Evolutionary conservation across 2,329 filamentous ascomycete genomes (phyloP), one percentile per base, ranked within the genome.

Genomic region (Nectriaceae sp.): DNA sequence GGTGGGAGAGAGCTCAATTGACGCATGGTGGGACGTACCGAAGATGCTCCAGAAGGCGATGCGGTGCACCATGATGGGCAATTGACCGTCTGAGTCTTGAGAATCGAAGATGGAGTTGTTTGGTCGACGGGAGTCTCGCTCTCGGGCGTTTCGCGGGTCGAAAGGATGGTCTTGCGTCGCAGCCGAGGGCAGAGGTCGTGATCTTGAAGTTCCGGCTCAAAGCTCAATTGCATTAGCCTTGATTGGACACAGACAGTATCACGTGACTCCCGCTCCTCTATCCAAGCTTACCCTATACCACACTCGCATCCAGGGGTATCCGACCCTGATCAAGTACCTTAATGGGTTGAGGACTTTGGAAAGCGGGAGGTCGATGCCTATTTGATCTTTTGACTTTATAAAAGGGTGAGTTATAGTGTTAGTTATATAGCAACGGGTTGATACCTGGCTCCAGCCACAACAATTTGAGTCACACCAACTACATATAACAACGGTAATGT

Each of bases 21-120:
- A 18, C 33, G 33, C 33, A 18, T 36, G 33, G 33, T n/a, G 33
- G 33, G 33, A 18, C 81, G 66, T 84, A 97, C 93, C 93, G 83
- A 97, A 96, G 79, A 88, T 88, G 74, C 82, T 80, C 89, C 89
- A 93, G 80, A 93, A 91, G 70, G 90, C 76, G 70, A 91, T 78
- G 68, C 82, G 79, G 73, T 75, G 72, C 55, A 83, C 79, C 80
- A 84, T 84, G 61, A 61, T 76, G 69, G 60, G 57, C 60, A 63
- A 63, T 64, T 61, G 56, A 44, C 54, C 47, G 54, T 59, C 55
- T 43, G 49, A 33, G 43, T 40, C 38, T 57, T 52, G 49, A 44
- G 22, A 42, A 37, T 52, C 11, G 39, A 21, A 40, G 46, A 21
- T 52, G 40, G 42, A 49, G 46, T 48, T 16, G 46, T 35, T 54